These are phyloP conservation scores for Paramecium pentaurelia DNA, from an alignment of 73 alveolate species.

Conservation along the genomic window DNA sequence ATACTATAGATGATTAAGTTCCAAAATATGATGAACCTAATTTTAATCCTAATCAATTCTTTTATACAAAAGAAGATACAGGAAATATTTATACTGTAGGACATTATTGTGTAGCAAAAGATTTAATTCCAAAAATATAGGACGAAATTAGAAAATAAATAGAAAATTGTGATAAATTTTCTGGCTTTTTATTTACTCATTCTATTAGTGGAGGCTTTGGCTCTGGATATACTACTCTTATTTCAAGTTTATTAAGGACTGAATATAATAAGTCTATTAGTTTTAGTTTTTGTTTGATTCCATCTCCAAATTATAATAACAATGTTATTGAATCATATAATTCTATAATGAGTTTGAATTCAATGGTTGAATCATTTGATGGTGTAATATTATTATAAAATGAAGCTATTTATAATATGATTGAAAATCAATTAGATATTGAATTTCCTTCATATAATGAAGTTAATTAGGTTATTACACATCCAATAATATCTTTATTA, in stretches of 20 bases:
- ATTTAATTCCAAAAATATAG: not conserved
- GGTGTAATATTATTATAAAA: not conserved
- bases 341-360: not conserved
- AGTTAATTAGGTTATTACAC: not conserved
- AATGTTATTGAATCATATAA: not conserved
- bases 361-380: not conserved
- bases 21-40: not conserved
- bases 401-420: not conserved
- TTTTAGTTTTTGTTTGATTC: not conserved
- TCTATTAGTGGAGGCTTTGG: slow-evolving; percentile 40
- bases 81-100: not conserved
- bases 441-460: not conserved
- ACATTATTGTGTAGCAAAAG: not conserved
- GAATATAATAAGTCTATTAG: not conserved
- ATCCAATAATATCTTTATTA: not conserved
- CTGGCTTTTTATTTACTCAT: not conserved
- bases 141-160: not conserved
- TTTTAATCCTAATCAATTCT: not conserved
- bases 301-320: not conserved
- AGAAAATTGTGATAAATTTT: not conserved
- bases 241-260: not conserved
- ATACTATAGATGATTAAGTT: not conserved
- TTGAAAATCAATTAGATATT: not conserved
- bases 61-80: not conserved
- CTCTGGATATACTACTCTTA: slow-evolving; percentile 13